A percentile compares a stretch with the other conserved stretches of the same genome.
Conservation (phyloP, 2,329 filamentous ascomycete species). For the Annulohypoxylon truncatum region DNA sequence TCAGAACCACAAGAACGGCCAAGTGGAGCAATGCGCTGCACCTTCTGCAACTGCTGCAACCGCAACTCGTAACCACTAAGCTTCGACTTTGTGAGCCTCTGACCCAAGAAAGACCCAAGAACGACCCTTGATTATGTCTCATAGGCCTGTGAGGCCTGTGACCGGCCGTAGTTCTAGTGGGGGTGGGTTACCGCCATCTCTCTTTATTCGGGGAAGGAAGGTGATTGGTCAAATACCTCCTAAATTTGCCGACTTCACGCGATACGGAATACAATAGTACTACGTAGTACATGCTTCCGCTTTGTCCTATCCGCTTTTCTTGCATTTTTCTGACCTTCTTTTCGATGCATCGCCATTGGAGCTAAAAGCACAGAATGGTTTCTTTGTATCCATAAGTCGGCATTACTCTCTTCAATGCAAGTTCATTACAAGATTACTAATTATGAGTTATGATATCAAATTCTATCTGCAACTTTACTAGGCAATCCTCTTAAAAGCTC, state of each 20-base stretch:
- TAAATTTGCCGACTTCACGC: constrained; percentile 37
- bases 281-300: constrained; percentile 1
- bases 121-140: constrained; percentile 20
- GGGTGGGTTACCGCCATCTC: constrained; percentile 23
- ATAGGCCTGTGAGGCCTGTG: constrained; percentile 32
- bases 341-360: constrained; percentile 20
- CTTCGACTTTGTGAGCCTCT: constrained; percentile 35
- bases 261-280: neutral
- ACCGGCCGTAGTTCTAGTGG: constrained; percentile 2
- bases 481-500: neutral
- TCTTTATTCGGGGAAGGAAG: constrained; percentile 11
- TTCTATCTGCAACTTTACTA: neutral
- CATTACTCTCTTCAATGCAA: neutral
- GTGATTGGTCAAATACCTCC: constrained; percentile 31
- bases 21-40: neutral
- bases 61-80: constrained; percentile 29
- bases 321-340: neutral
- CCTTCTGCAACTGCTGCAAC: constrained; percentile 4
- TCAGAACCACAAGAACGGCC: constrained; percentile 12
- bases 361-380: constrained; percentile 15
- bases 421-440: neutral
- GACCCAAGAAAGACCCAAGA: constrained; percentile 28
- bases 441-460: neutral
- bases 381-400: neutral
- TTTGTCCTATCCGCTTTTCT: neutral